Evolutionary conservation across 164 flowering plant species (phyloP).

Genomic region (Tetracentron sinense): DNA sequence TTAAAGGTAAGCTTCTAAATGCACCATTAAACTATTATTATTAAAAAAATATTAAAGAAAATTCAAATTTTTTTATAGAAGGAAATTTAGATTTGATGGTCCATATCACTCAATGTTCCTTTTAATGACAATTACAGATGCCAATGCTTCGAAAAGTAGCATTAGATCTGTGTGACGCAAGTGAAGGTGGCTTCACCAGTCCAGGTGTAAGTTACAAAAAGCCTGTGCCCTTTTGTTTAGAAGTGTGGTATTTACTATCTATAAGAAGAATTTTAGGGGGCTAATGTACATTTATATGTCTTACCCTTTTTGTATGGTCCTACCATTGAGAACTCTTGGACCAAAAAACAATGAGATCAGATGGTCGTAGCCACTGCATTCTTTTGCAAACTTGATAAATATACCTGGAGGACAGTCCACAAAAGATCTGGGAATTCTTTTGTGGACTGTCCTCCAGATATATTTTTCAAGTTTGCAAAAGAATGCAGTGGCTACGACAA

Average conservation of each 20-base stretch:
- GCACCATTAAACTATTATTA: no score
- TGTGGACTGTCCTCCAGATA: background rate
- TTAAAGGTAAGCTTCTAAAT: constrained; percentile 38
- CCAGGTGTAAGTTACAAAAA: constrained; percentile 51
- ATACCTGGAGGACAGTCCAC: background rate
- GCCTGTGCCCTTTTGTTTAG: background rate
- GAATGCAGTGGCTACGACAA: no score
- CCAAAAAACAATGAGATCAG: background rate
- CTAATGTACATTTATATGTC: background rate
- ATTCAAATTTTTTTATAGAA: background rate
- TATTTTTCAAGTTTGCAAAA: background rate
- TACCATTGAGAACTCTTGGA: background rate
- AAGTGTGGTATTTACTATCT: no score
- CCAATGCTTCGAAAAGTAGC: constrained; percentile 74
- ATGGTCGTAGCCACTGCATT: no score
- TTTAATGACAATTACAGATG: constrained; percentile 35
- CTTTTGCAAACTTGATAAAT: background rate
- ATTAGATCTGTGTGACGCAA: constrained; percentile 69
- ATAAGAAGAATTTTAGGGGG: no score
- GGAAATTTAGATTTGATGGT: background rate
- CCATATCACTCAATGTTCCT: background rate
- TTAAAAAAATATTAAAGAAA: no score
- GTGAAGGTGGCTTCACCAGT: constrained; percentile 53
- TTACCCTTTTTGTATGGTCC: background rate
- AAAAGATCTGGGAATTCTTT: no score